Base-by-base conservation (phyloP, 495 filamentous ascomycete genomes). In the Aspergillus indologenus region DNA sequence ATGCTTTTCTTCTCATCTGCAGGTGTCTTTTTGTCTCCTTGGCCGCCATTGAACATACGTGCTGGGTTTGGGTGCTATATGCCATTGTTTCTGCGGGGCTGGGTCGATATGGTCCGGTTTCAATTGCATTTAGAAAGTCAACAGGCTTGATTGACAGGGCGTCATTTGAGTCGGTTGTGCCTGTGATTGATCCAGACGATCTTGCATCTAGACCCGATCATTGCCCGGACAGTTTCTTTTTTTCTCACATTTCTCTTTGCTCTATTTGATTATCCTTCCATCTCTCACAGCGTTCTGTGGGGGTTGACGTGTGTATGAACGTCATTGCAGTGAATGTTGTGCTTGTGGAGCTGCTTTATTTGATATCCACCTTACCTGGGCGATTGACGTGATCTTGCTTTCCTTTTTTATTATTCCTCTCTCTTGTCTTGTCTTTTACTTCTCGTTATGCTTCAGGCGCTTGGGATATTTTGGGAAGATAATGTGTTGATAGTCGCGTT, bases 341-440 rank as follows among this genome's bases (percentile, higher is more conserved):
- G 56, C 53, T 51, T 54, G 59, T 60, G 55, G 12, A 57, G 56
- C 58, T 59, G 45, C 34, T 60, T 55, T 55, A 40, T 63, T 59
- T 75, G 73, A 77, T 77, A 77, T 75, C 73, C 73, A 69, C 69
- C 65, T 65, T 61, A 31, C 57, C 59, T 63, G 57, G 72, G 73
- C 71, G 71, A 75, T 64, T 68, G 70, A 66, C 63, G 63, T 61
- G 55, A 62, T 60, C 22, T 66, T 71, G 71, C 73, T 70, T 75
- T 64, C n/a, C n/a, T n/a, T n/a, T n/a, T n/a, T n/a, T n/a, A n/a
- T n/a, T n/a, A n/a, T 15, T 40, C 34, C 12, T 40, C 2, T 40
- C 12, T 14, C 34, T 40, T 9, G 5, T 40, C 2, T 40, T 11
- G 26, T 29, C 12, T 2, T 15, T 40, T 40, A 11, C 34, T 40